These are phyloP conservation scores for Bassia scoparia DNA, from an alignment of 148 eudicot species.

Conservation along the genomic window DNA sequence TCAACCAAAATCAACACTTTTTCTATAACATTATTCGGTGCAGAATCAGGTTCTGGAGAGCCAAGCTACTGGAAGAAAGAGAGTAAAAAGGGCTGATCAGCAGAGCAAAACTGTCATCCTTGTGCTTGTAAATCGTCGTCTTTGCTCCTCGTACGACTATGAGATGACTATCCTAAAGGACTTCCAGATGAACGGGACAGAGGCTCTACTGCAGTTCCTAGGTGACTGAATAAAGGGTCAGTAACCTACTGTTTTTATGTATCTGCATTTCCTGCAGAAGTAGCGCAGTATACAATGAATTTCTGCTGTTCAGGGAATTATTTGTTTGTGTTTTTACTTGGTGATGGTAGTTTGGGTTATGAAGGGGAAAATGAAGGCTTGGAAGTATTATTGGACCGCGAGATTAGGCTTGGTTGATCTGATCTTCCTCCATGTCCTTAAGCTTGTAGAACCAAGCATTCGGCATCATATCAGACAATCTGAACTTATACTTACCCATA, in stretches of 20 bases:
- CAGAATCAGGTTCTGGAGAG: constrained; percentile 14
- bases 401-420: constrained; percentile 13
- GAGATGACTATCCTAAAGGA: not conserved
- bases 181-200: constrained; percentile 18
- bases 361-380: not conserved
- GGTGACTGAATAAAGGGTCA: constrained; percentile 28
- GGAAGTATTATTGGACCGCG: not conserved
- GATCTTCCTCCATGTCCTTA: constrained; percentile 33
- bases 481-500: constrained; percentile 48
- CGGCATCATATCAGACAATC: constrained; percentile 47
- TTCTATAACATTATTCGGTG: not conserved
- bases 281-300: not conserved
- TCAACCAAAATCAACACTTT: constrained; percentile 6
- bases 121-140: constrained; percentile 38
- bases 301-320: constrained; percentile 12
- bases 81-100: constrained; percentile 29
- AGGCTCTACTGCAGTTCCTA: constrained; percentile 9
- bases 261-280: not conserved
- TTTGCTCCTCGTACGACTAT: constrained; percentile 12
- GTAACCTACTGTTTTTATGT: not conserved
- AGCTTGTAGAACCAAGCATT: constrained; percentile 59
- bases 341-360: constrained; percentile 22
- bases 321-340: constrained; percentile 25
- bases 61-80: constrained; percentile 31
- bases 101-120: not conserved